These are phyloP conservation scores for Berkeleyomyces rouxiae DNA, from an alignment of 2,329 filamentous ascomycete genomes.

Conservation along the genomic window DNA sequence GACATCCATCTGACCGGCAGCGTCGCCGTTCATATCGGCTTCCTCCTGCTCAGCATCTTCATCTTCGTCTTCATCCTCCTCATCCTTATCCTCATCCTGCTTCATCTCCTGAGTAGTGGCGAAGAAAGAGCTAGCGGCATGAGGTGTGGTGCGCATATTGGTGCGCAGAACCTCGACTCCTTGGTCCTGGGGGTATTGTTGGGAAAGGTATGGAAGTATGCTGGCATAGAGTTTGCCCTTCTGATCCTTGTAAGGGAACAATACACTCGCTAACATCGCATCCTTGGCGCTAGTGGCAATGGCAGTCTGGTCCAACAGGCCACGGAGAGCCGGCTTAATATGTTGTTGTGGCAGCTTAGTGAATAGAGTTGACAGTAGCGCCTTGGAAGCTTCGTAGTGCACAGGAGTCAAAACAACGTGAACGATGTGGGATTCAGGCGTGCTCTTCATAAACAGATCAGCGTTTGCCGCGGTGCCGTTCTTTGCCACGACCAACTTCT, in stretches of 20 bases:
- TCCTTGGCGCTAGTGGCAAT: conserved; percentile 52
- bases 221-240: conserved; percentile 50
- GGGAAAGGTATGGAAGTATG: conserved; percentile 63
- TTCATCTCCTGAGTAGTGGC: conserved; percentile 13
- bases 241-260: conserved; percentile 55
- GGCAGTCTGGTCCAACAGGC: conserved; percentile 64
- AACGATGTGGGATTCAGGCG: conserved; percentile 15
- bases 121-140: conserved; percentile 18
- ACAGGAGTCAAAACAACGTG: conserved; percentile 23
- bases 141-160: conserved; percentile 32
- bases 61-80: conserved; percentile 23
- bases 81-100: conserved; percentile 12
- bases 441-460: conserved; percentile 47
- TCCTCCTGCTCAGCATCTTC: conserved; percentile 23
- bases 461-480: conserved; percentile 39
- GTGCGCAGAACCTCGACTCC: conserved; percentile 55
- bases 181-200: conserved; percentile 43
- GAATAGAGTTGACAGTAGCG: conserved; percentile 47
- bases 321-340: conserved; percentile 54
- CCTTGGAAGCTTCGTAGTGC: conserved; percentile 39
- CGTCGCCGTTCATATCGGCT: conserved; percentile 9
- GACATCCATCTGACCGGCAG: background rate
- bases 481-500: conserved; percentile 21
- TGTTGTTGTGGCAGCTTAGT: conserved; percentile 46
- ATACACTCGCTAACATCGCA: conserved; percentile 64